A percentile compares a stretch with the other conserved stretches of the same genome.
These are phyloP conservation scores for Raffaelea deltoideospora DNA, from an alignment of 2,329 filamentous ascomycete genomes.

Conservation along the genomic window DNA sequence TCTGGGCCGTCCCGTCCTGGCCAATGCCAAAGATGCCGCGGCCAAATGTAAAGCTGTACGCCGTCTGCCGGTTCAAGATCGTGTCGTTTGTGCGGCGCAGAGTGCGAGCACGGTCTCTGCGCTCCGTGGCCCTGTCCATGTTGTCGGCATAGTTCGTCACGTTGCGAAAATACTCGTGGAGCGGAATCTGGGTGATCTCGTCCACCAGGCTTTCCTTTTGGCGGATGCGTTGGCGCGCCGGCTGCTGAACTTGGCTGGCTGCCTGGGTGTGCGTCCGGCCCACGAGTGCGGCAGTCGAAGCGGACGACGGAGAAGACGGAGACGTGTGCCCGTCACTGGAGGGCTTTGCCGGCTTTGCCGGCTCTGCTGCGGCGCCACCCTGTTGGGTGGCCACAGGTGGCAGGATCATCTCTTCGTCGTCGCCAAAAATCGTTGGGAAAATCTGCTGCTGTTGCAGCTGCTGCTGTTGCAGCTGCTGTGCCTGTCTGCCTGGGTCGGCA, in stretches of 20 bases:
- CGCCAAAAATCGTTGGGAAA: conserved; percentile 5
- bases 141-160: conserved; percentile 7
- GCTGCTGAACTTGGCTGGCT: background rate
- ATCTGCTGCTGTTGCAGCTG: too few species aligned
- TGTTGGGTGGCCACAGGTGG: too few species aligned
- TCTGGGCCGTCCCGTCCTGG: background rate
- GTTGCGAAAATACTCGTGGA: conserved; percentile 7
- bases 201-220: conserved; percentile 7
- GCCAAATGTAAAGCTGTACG: conserved; percentile 7
- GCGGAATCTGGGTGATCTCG: conserved; percentile 9
- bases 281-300: too few species aligned
- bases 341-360: background rate
- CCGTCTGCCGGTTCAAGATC: background rate
- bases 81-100: conserved; percentile 5
- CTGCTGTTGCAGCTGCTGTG: too few species aligned
- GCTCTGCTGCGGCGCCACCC: background rate
- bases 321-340: too few species aligned
- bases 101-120: conserved; percentile 1
- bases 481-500: too few species aligned
- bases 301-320: background rate
- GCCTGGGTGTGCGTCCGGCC: too few species aligned
- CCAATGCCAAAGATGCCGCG: conserved; percentile 10
- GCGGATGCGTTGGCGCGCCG: background rate
- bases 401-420: conserved; percentile 5
- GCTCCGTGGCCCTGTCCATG: conserved; percentile 7